Conservation (phyloP, 2,329 filamentous ascomycete species). For the Penicillium capsulatum region DNA sequence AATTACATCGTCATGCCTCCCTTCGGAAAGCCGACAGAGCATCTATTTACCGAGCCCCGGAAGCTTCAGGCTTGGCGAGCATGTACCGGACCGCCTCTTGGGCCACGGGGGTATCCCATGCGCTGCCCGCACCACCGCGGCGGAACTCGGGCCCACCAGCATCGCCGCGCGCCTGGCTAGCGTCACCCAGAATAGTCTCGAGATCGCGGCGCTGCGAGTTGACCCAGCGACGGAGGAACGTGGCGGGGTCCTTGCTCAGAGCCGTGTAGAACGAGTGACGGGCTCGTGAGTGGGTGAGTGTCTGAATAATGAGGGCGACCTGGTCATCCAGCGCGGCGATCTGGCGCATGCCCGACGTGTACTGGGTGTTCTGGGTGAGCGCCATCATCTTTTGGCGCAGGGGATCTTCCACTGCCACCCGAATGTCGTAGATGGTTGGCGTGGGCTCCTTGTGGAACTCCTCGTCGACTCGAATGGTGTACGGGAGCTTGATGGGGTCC, state of each 20-base stretch:
- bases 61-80: slow-evolving; percentile 49
- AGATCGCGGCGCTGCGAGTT: slow-evolving; percentile 87
- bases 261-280: slow-evolving; percentile 84
- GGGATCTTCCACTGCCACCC: slow-evolving; percentile 78
- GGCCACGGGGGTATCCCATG: slow-evolving; percentile 61
- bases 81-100: slow-evolving; percentile 60
- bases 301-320: slow-evolving; percentile 75
- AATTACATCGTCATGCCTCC: not conserved
- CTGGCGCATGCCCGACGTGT: slow-evolving; percentile 68
- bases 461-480: slow-evolving; percentile 90
- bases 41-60: slow-evolving; percentile 21
- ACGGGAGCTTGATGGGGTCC: slow-evolving; percentile 75
- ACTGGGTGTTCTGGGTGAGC: slow-evolving; percentile 65
- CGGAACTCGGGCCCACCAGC: slow-evolving; percentile 45
- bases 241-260: slow-evolving; percentile 74
- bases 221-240: slow-evolving; percentile 82
- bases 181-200: slow-evolving; percentile 81
- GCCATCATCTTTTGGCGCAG: slow-evolving; percentile 63
- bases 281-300: slow-evolving; percentile 76
- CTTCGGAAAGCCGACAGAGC: no score
- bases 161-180: slow-evolving; percentile 56
- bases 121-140: slow-evolving; percentile 52
- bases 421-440: slow-evolving; percentile 85
- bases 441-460: slow-evolving; percentile 70
- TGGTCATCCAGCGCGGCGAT: slow-evolving; percentile 79